phyloP scores from a whole-genome alignment of 75 land plant species.

The Selaginella moellendorffii region DNA sequence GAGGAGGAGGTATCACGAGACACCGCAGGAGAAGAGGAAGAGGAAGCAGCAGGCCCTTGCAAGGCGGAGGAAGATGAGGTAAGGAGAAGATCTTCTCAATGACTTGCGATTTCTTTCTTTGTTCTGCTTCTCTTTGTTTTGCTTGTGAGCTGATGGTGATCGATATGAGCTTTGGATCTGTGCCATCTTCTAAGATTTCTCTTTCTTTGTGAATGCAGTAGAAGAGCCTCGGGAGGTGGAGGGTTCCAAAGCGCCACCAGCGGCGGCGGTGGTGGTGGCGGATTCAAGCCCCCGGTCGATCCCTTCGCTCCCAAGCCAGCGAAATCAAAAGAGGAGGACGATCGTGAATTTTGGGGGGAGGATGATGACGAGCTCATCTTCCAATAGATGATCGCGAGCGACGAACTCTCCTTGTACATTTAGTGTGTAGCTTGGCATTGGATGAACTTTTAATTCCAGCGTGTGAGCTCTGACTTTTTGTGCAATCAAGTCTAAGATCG shows the following conservation, averaged over 20 bases:
- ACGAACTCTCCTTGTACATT: neutral
- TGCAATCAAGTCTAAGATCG: neutral
- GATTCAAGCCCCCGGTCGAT: too few relatives aligned
- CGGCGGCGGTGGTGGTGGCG: neutral
- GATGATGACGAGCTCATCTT: neutral
- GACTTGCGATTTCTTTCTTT: neutral
- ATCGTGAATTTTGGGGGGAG: neutral
- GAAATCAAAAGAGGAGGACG: neutral
- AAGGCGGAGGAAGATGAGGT: neutral
- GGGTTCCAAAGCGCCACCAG: neutral
- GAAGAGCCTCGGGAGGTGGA: neutral
- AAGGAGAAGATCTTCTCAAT: too few relatives aligned
- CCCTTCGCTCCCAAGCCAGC: neutral
- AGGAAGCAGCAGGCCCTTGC: neutral
- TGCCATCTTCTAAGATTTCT: neutral
- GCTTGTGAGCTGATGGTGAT: neutral
- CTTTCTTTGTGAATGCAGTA: neutral
- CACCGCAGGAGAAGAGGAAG: constrained; percentile 5
- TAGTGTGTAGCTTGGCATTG: neutral
- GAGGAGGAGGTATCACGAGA: neutral
- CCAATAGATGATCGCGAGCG: neutral
- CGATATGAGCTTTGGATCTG: neutral
- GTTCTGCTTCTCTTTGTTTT: neutral
- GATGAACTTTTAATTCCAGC: too few relatives aligned
- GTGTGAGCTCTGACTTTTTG: too few relatives aligned